Conservation (phyloP, 306 rosid species). For the Cotoneaster glaucophyllus region DNA sequence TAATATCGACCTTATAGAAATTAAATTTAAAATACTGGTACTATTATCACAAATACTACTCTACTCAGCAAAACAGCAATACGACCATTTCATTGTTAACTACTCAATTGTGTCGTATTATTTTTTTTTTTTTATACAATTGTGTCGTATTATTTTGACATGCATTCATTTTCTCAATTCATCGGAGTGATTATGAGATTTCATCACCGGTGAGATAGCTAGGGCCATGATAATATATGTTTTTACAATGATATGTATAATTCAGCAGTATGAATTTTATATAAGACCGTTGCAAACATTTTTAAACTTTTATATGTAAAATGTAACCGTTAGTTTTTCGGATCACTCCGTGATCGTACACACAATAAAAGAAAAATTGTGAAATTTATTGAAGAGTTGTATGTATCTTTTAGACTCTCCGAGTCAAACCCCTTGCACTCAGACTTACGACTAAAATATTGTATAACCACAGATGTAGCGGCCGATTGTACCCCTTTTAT, state of each 20-base stretch:
- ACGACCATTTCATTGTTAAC: not conserved
- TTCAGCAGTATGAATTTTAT: too few species aligned
- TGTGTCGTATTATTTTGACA: not conserved
- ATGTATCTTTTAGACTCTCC: not conserved
- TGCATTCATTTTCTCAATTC: not conserved
- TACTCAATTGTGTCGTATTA: not conserved
- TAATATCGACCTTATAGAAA: not conserved
- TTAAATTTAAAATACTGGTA: not conserved
- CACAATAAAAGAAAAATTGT: too few species aligned
- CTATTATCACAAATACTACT: not conserved
- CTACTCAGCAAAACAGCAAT: not conserved
- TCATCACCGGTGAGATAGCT: not conserved
- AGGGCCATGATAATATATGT: not conserved
- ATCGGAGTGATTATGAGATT: not conserved
- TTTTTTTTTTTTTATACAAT: too few species aligned
- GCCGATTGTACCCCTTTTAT: not conserved
- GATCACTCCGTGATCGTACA: not conserved
- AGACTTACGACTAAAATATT: not conserved
- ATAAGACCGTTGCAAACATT: not conserved
- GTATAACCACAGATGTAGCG: not conserved
- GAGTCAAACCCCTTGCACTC: not conserved
- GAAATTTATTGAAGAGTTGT: not conserved
- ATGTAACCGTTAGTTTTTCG: too few species aligned
- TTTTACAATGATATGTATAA: too few species aligned
- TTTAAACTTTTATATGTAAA: too few species aligned